Conservation (phyloP, 768 basidiomycete genomes). For the Naganishia randhawae region DNA sequence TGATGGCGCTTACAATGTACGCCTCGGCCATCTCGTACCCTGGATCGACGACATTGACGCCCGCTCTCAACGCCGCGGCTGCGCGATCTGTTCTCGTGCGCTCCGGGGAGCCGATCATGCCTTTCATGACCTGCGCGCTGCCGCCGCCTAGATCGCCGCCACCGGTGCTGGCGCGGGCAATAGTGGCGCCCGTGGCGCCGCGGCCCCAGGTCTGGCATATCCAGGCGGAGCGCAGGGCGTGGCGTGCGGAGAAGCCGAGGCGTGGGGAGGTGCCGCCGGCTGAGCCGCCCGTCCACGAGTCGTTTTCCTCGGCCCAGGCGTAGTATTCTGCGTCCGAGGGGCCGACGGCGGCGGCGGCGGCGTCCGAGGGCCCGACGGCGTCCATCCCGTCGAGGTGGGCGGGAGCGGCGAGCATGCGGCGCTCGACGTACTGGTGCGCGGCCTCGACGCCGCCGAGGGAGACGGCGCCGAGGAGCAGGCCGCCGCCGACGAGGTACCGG, state of each 20-base stretch:
- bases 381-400: slow-evolving; percentile 27
- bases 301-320: slow-evolving; percentile 43
- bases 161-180: slow-evolving; percentile 27
- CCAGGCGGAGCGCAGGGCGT: slow-evolving; percentile 46
- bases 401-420: slow-evolving; percentile 31
- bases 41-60: slow-evolving; percentile 36
- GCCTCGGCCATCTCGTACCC: slow-evolving; percentile 45
- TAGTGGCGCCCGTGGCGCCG: slow-evolving; percentile 32
- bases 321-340: slow-evolving; percentile 22
- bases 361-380: slow-evolving; percentile 1
- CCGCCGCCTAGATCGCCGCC: slow-evolving; percentile 34
- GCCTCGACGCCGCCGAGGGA: slow-evolving; percentile 29
- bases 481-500: slow-evolving; percentile 37
- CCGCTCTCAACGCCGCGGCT: neutral
- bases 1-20: slow-evolving; percentile 43
- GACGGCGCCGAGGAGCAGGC: slow-evolving; percentile 26
- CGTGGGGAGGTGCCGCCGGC: slow-evolving; percentile 42
- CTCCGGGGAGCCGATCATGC: slow-evolving; percentile 35
- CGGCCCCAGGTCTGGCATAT: slow-evolving; percentile 43
- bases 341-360: neutral
- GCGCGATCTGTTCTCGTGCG: neutral
- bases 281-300: slow-evolving; percentile 42
- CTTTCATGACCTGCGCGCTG: slow-evolving; percentile 26
- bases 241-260: slow-evolving; percentile 43
- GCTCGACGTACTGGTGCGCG: slow-evolving; percentile 32